Evolutionary conservation across 1,284 basidiomycete genomes (phyloP), one percentile per base, ranked within the genome.

Genomic region (Puccinia brachypodii): DNA sequence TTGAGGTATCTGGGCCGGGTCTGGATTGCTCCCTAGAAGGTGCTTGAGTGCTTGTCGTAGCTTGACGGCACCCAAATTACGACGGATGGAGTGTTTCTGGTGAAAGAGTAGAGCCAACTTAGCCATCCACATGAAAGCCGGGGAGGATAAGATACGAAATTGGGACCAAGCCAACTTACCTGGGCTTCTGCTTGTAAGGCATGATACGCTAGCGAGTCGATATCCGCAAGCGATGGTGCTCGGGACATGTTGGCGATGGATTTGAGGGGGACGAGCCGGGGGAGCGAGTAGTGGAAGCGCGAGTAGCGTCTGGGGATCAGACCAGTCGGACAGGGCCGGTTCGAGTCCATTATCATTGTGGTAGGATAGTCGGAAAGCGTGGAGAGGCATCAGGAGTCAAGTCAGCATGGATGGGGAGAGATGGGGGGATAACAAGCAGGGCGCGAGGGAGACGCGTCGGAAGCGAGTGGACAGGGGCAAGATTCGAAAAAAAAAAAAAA

Each of bases 71-170:
- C 77, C 77, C 31, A 80, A 28, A 42, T 80, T 80, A 36, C 77
- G 77, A 60, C 77, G 77, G 56, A 80, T 60, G 47, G 77, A 72
- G 28, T 72, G 58, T 72, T 80, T 80, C 77, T 80, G 13, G 25
- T 40, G 22, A 9, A 22, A 66, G 31, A 11, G 38, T 14, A 68
- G 7, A n/a, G 36, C 8, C 36, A 22, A 47, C 40, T 42, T 68
- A 14, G 28, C 33, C 38, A n/a, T n/a, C n/a, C n/a, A n/a, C n/a
- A n/a, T n/a, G n/a, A n/a, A n/a, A 47, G 31, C 7, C 13, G 9
- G 22, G 16, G 13, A 66, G 47, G 11, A 11, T 22, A 22, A 4
- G 33, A 25, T n/a, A 42, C 0, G 16, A 56, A 36, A 3, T 2
- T 14, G 16, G 36, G n/a, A 1, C 56, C 13, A 33, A 36, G 56